These are phyloP conservation scores for Aspergillus transmontanensis DNA, from an alignment of 2,329 filamentous ascomycete genomes.

Conservation along the genomic window DNA sequence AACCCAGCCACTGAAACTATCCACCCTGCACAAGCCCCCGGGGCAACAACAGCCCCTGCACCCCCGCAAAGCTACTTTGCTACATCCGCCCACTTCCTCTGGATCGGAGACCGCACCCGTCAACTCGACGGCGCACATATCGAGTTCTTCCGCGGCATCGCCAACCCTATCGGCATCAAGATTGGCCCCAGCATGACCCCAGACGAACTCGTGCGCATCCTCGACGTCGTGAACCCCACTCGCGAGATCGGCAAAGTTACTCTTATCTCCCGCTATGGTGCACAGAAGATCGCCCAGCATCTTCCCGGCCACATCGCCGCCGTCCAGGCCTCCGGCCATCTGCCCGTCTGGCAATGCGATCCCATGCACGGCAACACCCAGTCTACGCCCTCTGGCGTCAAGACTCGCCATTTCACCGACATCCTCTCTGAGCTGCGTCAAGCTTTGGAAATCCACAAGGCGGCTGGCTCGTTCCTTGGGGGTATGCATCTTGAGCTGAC, in stretches of 20 bases:
- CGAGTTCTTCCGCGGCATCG: constrained; percentile 94
- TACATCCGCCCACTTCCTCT: constrained; percentile 94
- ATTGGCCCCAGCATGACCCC: constrained; percentile 83
- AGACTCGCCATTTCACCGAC: constrained; percentile 87
- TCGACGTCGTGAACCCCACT: constrained; percentile 81
- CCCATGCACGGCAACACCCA: constrained; percentile 90
- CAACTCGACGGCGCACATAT: constrained; percentile 93
- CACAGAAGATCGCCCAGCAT: constrained; percentile 71
- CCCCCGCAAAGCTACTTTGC: constrained; percentile 77
- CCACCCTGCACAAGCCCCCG: constrained; percentile 16
- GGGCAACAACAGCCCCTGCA: constrained; percentile 62
- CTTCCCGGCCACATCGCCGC: constrained; percentile 85
- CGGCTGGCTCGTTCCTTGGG: constrained; percentile 82
- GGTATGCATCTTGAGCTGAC: constrained; percentile 95
- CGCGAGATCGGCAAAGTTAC: constrained; percentile 90
- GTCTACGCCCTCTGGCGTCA: constrained; percentile 73
- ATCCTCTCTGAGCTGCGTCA: constrained; percentile 86
- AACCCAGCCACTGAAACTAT: constrained; percentile 51
- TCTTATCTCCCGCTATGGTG: constrained; percentile 92
- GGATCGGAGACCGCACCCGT: constrained; percentile 95
- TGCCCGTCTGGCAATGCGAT: constrained; percentile 96
- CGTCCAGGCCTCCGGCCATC: constrained; percentile 74
- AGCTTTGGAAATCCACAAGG: constrained; percentile 80
- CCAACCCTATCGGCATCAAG: constrained; percentile 96
- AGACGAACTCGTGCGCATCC: constrained; percentile 73